Evolutionary conservation across 768 basidiomycete species (phyloP), one percentile per base, ranked within the genome.

Genomic region (Dictyophora rubrovolvata): DNA sequence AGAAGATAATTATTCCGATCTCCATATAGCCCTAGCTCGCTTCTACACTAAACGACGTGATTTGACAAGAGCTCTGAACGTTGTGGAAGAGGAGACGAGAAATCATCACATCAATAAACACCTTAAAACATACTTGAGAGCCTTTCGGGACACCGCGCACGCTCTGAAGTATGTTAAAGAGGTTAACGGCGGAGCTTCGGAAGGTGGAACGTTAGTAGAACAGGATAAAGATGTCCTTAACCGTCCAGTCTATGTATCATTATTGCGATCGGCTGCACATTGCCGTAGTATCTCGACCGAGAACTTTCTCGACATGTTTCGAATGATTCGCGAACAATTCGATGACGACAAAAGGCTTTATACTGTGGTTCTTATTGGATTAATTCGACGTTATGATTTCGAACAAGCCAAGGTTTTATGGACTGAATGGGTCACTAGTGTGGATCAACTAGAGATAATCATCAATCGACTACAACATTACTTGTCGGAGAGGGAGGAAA

Each of bases 261-360:
- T 59, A 36, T 33, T 59, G 12, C 50, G 18, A 33, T 34, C 50
- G 17, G 57, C 57, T 9, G 57, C 57, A 21, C 5, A 21, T 47
- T 51, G 48, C 36, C 36, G 50, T 37, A 53, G 21, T 21, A 52
- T 59, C 28, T 59, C 57, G n/a, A 36, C 57, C 11, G 34, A 50
- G 14, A 59, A 35, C n/a, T 59, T 59, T 22, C 37, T 35, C 33
- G 23, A 34, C 5, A 28, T 59, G 28, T 51, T 53, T 20, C 17
- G 18, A 5, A 37, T 51, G 16, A 53, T 59, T 36, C 48, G 57
- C 14, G 57, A 34, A 12, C 33, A 28, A 18, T 36, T 51, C 42
- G 57, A 36, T 18, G 36, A 51, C 18, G 57, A 59, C 48, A 59
- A 18, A 33, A 23, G 18, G 49, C 33, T 59, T 16, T 34, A 59